A percentile compares a stretch with the other conserved stretches of the same genome.
Conservation (phyloP, 1,284 basidiomycete genomes). For the Cryptococcus neoformans region DNA sequence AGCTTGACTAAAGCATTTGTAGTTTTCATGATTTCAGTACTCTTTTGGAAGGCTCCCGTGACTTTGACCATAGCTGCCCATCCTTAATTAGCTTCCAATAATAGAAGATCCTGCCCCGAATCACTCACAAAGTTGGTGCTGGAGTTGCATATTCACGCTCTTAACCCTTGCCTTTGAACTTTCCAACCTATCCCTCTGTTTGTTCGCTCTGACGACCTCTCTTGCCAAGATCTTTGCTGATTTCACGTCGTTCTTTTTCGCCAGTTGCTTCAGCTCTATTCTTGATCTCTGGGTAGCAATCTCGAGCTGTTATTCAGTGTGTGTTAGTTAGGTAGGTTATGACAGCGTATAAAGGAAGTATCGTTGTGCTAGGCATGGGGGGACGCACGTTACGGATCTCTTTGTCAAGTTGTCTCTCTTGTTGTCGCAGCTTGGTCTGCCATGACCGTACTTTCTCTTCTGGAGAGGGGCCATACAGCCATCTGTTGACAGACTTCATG, state of each 20-base stretch:
- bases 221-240: conserved; percentile 86
- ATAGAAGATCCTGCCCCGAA: background rate
- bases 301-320: conserved; percentile 64
- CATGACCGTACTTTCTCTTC: conserved; percentile 86
- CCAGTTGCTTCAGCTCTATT: conserved; percentile 81
- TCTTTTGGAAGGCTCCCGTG: conserved; percentile 93
- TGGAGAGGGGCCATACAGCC: conserved; percentile 90
- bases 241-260: conserved; percentile 87
- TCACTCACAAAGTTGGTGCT: conserved; percentile 82
- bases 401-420: conserved; percentile 77
- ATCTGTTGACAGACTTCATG: conserved; percentile 52
- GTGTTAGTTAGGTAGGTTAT: background rate
- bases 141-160: conserved; percentile 85
- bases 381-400: conserved; percentile 84
- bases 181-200: conserved; percentile 89
- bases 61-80: conserved; percentile 91
- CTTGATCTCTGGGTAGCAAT: conserved; percentile 76
- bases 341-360: conserved; percentile 12
- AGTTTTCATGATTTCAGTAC: conserved; percentile 98
- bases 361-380: conserved; percentile 10
- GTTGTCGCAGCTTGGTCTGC: conserved; percentile 76
- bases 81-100: background rate
- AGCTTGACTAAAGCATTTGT: conserved; percentile 89
- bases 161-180: conserved; percentile 91
- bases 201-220: conserved; percentile 92